Evolutionary conservation across 1,284 basidiomycete species (phyloP).

Genomic region (Naganishia cerealis): DNA sequence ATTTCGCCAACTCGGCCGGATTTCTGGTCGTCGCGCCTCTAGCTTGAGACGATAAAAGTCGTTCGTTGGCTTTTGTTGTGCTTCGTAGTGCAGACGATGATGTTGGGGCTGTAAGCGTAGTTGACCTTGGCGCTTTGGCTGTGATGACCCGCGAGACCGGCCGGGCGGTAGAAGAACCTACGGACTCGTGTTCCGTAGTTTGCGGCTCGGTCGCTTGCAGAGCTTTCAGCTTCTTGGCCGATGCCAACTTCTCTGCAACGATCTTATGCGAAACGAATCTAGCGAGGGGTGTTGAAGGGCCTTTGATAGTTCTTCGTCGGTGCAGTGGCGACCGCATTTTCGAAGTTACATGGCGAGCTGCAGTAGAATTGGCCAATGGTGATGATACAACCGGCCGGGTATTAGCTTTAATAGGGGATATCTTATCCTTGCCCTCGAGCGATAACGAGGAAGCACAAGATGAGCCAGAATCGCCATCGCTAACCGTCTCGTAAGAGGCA

Average conservation of each 20-base stretch:
- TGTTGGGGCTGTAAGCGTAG: constrained; percentile 14
- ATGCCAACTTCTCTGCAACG: constrained; percentile 33
- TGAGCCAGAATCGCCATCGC: not conserved
- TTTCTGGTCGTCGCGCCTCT: not conserved
- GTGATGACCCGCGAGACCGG: not conserved
- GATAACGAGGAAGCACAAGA: not conserved
- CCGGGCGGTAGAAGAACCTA: too few relatives aligned
- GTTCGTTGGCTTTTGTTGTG: constrained; percentile 26
- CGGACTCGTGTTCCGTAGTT: not conserved
- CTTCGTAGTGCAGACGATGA: constrained; percentile 21
- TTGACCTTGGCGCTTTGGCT: constrained; percentile 15
- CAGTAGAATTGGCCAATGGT: constrained; percentile 29
- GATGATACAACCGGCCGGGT: constrained; percentile 27
- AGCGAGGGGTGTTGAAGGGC: constrained; percentile 55
- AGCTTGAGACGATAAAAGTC: constrained; percentile 4
- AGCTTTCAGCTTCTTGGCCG: constrained; percentile 25
- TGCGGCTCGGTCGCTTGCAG: not conserved
- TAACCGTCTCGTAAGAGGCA: not conserved
- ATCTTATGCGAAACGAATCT: constrained; percentile 38
- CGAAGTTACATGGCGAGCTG: constrained; percentile 58
- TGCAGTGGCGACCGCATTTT: constrained; percentile 16
- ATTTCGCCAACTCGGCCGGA: constrained; percentile 4
- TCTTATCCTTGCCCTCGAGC: not conserved
- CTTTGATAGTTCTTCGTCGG: constrained; percentile 43
- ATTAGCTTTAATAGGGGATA: constrained; percentile 22